Percentiles rank a stretch among this genome's conserved stretches.
Evolutionary conservation across 2,329 filamentous ascomycete genomes (phyloP).

Genomic region (Monilinia fructigena): DNA sequence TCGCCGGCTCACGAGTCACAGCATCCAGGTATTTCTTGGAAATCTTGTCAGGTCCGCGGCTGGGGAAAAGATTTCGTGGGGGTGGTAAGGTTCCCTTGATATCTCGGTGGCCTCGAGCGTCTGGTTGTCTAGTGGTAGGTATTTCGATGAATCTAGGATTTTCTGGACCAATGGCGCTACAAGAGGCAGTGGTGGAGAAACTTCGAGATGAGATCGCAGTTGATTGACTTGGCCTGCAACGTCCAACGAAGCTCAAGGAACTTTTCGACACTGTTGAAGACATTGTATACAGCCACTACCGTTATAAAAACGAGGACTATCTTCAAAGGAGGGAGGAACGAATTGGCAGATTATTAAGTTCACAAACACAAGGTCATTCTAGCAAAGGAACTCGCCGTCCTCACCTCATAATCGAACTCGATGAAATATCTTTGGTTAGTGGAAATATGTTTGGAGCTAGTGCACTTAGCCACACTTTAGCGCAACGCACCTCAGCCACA

Average conservation of each 20-base stretch:
- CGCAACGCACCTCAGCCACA: conserved; percentile 29
- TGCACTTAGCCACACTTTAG: conserved; percentile 28
- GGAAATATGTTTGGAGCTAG: conserved; percentile 22
- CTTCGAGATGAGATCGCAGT: conserved; percentile 39
- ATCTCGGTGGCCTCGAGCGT: conserved; percentile 44
- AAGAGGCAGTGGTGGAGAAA: conserved; percentile 48
- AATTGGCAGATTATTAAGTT: background rate
- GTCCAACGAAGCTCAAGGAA: conserved; percentile 38
- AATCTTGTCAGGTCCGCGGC: conserved; percentile 58
- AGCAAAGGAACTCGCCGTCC: conserved; percentile 2
- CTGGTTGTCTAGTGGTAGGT: conserved; percentile 67
- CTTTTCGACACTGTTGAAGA: conserved; percentile 34
- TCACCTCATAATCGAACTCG: conserved; percentile 14
- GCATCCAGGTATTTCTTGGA: conserved; percentile 58
- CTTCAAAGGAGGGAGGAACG: background rate
- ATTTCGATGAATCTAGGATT: conserved; percentile 85
- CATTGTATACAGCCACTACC: conserved; percentile 28
- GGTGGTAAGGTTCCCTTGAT: conserved; percentile 80
- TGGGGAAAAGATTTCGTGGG: conserved; percentile 75
- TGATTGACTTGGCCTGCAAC: conserved; percentile 33
- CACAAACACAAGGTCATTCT: background rate
- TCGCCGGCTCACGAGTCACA: conserved; percentile 55
- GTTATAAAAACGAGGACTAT: background rate
- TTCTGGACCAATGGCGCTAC: conserved; percentile 67
- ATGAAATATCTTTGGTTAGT: conserved; percentile 30